phyloP scores from a whole-genome alignment of 768 basidiomycete genomes.

The Strobilomyces confusus region DNA sequence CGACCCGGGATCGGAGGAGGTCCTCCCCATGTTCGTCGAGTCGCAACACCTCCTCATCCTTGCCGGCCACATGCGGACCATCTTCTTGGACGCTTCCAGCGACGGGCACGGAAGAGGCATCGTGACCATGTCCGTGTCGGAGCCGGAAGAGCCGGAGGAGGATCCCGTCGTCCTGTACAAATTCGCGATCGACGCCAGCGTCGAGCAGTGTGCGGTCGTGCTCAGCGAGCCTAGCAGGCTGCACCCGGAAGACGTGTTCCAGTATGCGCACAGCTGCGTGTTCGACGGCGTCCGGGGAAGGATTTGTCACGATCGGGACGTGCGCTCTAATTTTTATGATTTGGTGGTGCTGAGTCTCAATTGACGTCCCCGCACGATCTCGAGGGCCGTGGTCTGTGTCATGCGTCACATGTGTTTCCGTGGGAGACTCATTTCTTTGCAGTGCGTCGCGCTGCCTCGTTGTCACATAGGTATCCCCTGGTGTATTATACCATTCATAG shows the following conservation, averaged over 20 bases:
- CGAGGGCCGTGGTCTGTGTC: background rate
- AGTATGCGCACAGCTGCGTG: background rate
- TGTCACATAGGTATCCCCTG: background rate
- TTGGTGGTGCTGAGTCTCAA: constrained; percentile 15
- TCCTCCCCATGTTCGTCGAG: constrained; percentile 13
- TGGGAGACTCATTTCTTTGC: background rate
- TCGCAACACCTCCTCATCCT: constrained; percentile 17
- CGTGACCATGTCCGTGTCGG: constrained; percentile 3
- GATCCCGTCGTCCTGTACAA: constrained; percentile 11
- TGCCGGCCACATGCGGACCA: constrained; percentile 1
- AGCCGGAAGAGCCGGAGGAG: background rate
- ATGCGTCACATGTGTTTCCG: background rate
- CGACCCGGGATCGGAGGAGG: background rate
- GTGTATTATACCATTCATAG: background rate
- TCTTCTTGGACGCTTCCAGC: constrained; percentile 10
- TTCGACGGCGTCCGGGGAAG: constrained; percentile 22
- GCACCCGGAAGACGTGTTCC: constrained; percentile 3
- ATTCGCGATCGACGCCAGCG: constrained; percentile 19
- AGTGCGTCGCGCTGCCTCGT: background rate
- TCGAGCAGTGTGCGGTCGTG: constrained; percentile 7
- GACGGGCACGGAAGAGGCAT: constrained; percentile 19
- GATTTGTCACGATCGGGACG: constrained; percentile 9
- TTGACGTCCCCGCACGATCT: background rate
- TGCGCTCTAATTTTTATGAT: background rate
- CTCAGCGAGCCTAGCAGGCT: constrained; percentile 14